Conservation (phyloP, 2,329 filamentous ascomycete species). For the Pseudogymnoascus sp. region DNA sequence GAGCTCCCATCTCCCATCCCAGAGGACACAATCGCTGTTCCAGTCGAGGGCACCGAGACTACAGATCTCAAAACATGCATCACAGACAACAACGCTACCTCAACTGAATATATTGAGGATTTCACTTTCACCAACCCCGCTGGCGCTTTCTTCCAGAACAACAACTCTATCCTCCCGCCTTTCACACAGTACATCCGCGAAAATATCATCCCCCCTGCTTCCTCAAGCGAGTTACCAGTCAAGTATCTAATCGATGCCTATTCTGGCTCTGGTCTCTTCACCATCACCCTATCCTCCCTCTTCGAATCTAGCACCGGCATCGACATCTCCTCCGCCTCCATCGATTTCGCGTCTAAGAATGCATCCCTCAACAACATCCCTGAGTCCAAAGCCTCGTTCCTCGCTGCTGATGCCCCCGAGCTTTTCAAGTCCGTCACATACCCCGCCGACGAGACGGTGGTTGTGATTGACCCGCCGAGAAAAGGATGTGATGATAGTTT, state of each 20-base stretch:
- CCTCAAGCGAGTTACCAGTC: slow-evolving; percentile 40
- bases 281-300: slow-evolving; percentile 77
- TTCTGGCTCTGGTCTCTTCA: slow-evolving; percentile 95
- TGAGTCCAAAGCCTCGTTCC: slow-evolving; percentile 65
- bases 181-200: slow-evolving; percentile 85
- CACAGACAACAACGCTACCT: slow-evolving; percentile 73
- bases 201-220: slow-evolving; percentile 56
- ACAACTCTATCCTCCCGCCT: slow-evolving; percentile 86
- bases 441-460: slow-evolving; percentile 72
- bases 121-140: slow-evolving; percentile 87
- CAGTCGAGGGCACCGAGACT: slow-evolving; percentile 21
- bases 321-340: slow-evolving; percentile 75
- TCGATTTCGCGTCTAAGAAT: slow-evolving; percentile 71
- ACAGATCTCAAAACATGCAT: slow-evolving; percentile 81
- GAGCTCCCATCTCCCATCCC: slow-evolving; percentile 12
- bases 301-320: slow-evolving; percentile 85
- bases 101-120: slow-evolving; percentile 80
- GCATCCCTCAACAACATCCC: slow-evolving; percentile 67
- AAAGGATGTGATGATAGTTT: slow-evolving; percentile 91
- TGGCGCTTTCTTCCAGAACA: slow-evolving; percentile 97
- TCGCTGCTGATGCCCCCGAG: slow-evolving; percentile 77
- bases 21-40: slow-evolving; percentile 19
- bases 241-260: slow-evolving; percentile 95
- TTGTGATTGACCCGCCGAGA: slow-evolving; percentile 93
- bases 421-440: slow-evolving; percentile 74